Evolutionary conservation across 176 grass and related monocot species (phyloP), one percentile per base, ranked within the genome.

Genomic region (Musa beccarii): DNA sequence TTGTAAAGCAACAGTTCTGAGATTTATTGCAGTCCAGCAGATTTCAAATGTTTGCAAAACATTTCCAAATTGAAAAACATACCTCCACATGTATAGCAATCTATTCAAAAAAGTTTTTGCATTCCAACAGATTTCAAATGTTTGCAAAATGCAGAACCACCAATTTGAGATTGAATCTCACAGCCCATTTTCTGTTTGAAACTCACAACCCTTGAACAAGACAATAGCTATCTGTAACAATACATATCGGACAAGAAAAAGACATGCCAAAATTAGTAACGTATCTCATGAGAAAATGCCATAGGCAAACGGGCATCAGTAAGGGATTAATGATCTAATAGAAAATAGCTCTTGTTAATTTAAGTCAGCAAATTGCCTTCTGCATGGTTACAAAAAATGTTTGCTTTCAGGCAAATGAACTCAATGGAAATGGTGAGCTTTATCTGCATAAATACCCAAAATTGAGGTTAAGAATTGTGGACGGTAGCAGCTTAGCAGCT

Each of bases 401-500:
- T 25, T 59, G 4, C 6, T 59, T 75, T 80, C 71, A 97, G 94
- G 82, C 66, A 70, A 79, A 85, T 79, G 78, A 85, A 75, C 84
- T 97, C 59, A 97, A 93, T 73, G 80, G 62, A 82, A 89, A 64
- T 54, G 94, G 94, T 3, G 75, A 82, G 67, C 71, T 91, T 29
- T 97, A 97, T 71, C 77, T 93, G 51, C 86, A 87, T 67, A 97
- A 97, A 70, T 86, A 89, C 72, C 90, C 88, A 54, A 84, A 97
- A 19, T 79, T 91, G 65, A 78, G 81, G 52, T 75, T 90, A 70
- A 90, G 81, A 80, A 83, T 97, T 49, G 94, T 97, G 34, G 94
- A 97, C 78, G 94, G 90, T 68, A 97, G 84, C 75, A 85, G 90
- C 78, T 82, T 97, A 87, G 94, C 90, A 72, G 82, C 90, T 67